Percentiles rank a stretch among this genome's conserved stretches.
Evolutionary conservation across 2,329 filamentous ascomycete genomes (phyloP).

Genomic region (Ceratocystis harringtonii): DNA sequence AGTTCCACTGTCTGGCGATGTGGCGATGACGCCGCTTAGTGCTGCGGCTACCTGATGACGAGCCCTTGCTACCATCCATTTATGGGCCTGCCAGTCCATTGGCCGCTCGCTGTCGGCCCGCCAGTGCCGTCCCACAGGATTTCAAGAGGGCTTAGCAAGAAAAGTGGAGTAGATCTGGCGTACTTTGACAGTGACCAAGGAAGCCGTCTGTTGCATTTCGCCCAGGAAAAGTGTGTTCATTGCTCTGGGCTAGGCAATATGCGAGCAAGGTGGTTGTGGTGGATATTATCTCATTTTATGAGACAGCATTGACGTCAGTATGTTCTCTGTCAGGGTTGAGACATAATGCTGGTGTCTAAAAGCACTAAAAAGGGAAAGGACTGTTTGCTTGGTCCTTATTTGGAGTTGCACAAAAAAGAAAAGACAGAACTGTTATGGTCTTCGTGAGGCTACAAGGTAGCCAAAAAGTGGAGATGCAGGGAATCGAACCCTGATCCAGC

Average conservation of each 20-base stretch:
- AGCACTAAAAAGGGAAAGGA: not conserved
- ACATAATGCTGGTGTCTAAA: not conserved
- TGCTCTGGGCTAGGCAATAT: not conserved
- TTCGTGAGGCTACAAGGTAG: too few species aligned
- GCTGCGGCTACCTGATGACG: not conserved
- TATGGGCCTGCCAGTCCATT: not conserved
- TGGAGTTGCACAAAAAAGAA: too few species aligned
- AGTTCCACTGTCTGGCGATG: not conserved
- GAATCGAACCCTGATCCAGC: constrained; percentile 11
- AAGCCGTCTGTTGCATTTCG: not conserved
- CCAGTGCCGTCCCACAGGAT: not conserved
- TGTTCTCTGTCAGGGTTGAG: not conserved
- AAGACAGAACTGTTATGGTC: too few species aligned
- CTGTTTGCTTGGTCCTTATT: too few species aligned
- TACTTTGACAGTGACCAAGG: not conserved
- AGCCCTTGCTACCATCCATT: not conserved
- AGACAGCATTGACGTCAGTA: not conserved
- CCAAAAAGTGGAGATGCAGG: constrained; percentile 1
- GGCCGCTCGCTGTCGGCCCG: not conserved
- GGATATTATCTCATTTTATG: not conserved
- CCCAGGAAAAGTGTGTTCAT: too few species aligned
- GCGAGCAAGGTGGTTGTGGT: not conserved
- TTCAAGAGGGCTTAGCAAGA: not conserved
- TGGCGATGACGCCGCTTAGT: constrained; percentile 2
- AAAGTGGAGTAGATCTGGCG: not conserved